These are phyloP conservation scores for Golubevia sp. DNA, from an alignment of 1,284 basidiomycete genomes.

Conservation along the genomic window DNA sequence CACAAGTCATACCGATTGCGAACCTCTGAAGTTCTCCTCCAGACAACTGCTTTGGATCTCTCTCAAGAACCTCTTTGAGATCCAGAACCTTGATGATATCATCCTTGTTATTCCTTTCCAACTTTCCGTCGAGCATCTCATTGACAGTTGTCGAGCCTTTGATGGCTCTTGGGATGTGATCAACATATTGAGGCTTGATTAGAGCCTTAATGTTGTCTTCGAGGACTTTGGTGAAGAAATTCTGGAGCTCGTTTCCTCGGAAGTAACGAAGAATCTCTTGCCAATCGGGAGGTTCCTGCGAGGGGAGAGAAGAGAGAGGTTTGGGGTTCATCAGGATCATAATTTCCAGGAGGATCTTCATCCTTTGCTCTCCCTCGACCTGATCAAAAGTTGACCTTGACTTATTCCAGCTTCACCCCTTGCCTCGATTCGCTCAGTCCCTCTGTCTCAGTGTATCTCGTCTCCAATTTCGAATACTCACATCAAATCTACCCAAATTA, in stretches of 20 bases:
- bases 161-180: slow-evolving; percentile 59
- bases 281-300: slow-evolving; percentile 57
- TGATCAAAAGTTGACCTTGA: too few relatives aligned
- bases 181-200: slow-evolving; percentile 61
- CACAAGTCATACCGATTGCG: slow-evolving; percentile 59
- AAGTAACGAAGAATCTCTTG: slow-evolving; percentile 61
- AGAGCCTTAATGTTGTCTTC: slow-evolving; percentile 62
- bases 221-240: slow-evolving; percentile 61
- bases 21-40: slow-evolving; percentile 61
- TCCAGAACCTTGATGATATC: slow-evolving; percentile 48
- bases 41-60: slow-evolving; percentile 55
- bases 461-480: too few relatives aligned
- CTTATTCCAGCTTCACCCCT: too few relatives aligned
- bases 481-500: slow-evolving; percentile 58
- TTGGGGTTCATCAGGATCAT: slow-evolving; percentile 1
- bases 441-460: too few relatives aligned
- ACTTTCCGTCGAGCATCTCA: slow-evolving; percentile 54
- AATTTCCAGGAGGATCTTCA: background rate
- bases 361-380: too few relatives aligned
- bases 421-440: too few relatives aligned
- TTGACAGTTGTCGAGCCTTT: slow-evolving; percentile 49
- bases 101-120: slow-evolving; percentile 55
- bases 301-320: background rate
- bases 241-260: slow-evolving; percentile 59
- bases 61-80: slow-evolving; percentile 48